These are phyloP conservation scores for Acanthamoeba royreba DNA, from an alignment of 208 protist species.

Conservation along the genomic window DNA sequence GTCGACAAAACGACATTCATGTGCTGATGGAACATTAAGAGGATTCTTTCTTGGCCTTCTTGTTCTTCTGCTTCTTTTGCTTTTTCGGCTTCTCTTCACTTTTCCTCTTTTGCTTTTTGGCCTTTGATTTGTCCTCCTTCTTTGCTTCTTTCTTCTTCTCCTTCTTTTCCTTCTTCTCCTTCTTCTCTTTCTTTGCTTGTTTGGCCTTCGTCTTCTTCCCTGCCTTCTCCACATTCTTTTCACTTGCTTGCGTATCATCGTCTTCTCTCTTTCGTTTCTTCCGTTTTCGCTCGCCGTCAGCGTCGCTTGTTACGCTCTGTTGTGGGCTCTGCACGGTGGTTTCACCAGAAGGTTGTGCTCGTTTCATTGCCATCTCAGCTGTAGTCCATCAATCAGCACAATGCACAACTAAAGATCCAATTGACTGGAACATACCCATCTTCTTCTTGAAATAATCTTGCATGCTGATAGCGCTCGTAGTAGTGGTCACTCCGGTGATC, in stretches of 20 bases:
- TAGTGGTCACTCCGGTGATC: background rate
- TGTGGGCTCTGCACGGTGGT: too few relatives aligned
- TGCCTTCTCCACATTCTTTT: too few relatives aligned
- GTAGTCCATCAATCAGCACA: background rate
- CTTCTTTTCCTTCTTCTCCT: background rate
- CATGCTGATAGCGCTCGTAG: background rate
- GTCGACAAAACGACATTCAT: too few relatives aligned
- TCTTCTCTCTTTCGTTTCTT: background rate
- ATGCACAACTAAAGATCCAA: background rate
- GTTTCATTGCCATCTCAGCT: background rate
- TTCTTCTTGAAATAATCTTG: constrained; percentile 40
- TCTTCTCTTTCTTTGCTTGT: background rate
- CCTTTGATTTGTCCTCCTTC: background rate
- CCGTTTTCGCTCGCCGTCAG: background rate
- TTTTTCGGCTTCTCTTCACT: background rate
- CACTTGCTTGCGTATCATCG: too few relatives aligned
- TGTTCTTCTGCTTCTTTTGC: background rate
- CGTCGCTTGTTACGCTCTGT: background rate
- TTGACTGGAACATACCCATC: background rate
- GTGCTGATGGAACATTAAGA: too few relatives aligned
- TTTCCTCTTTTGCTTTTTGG: background rate
- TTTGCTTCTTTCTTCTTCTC: background rate
- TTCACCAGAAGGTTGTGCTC: too few relatives aligned
- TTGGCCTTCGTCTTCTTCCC: background rate
- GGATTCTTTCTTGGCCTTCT: too few relatives aligned